Conservation (phyloP, 208 protist genomes). For the Phytomonas sp. region DNA sequence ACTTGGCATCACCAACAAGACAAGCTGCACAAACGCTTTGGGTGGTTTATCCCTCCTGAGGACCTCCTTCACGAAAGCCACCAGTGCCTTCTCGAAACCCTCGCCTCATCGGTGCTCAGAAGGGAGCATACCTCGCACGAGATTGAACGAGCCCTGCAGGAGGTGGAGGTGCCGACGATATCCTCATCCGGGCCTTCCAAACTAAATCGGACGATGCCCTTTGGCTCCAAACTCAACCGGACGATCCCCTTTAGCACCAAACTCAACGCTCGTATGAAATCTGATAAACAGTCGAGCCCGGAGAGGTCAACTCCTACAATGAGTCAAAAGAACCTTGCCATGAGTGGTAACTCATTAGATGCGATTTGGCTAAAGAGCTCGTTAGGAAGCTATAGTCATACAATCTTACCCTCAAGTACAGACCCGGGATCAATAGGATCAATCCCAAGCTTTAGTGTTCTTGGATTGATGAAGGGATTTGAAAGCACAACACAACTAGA, state of each 20-base stretch:
- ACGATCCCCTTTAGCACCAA: not conserved
- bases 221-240: not conserved
- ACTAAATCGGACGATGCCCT: not conserved
- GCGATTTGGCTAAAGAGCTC: no score
- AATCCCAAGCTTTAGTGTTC: no score
- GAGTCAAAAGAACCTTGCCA: no score
- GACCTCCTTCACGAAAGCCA: slow-evolving; percentile 70
- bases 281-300: no score
- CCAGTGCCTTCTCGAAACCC: slow-evolving; percentile 42
- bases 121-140: slow-evolving; percentile 45
- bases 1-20: slow-evolving; percentile 9
- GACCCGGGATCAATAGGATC: no score
- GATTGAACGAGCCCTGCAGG: not conserved
- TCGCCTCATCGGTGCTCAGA: slow-evolving; percentile 51
- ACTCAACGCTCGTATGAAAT: not conserved
- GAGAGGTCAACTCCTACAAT: no score
- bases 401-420: no score
- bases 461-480: no score
- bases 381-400: no score
- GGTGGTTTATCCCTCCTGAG: slow-evolving; percentile 77
- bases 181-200: not conserved
- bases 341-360: no score
- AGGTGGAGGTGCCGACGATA: not conserved
- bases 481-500: not conserved
- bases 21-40: slow-evolving; percentile 31